Conservation (phyloP, 495 filamentous ascomycete species). For the Hypoxylon perforatum region DNA sequence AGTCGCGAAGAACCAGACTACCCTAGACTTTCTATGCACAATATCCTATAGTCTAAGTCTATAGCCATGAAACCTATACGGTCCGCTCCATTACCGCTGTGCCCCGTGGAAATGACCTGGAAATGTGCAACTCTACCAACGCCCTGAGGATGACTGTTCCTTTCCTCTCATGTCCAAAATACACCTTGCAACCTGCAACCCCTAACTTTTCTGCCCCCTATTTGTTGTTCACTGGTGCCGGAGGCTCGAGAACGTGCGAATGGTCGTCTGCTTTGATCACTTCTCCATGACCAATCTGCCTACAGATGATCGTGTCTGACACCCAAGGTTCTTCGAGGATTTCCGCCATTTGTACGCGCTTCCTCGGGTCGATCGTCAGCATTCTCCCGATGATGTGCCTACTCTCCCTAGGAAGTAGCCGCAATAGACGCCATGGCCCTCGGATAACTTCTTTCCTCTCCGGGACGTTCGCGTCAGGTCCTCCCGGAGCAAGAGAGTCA, state of each 20-base stretch:
- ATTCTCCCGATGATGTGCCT: conserved; percentile 90
- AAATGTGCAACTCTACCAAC: conserved; percentile 25
- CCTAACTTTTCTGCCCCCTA: conserved; percentile 32
- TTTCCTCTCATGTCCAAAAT: conserved; percentile 23
- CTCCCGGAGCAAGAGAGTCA: conserved; percentile 37
- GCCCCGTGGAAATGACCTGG: conserved; percentile 17
- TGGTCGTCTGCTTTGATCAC: conserved; percentile 63
- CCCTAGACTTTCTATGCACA: conserved; percentile 33
- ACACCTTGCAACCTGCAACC: conserved; percentile 11
- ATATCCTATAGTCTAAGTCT: conserved; percentile 36
- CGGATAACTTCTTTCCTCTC: conserved; percentile 84
- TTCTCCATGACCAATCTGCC: conserved; percentile 56
- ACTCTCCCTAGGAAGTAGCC: conserved; percentile 89
- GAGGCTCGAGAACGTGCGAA: conserved; percentile 65
- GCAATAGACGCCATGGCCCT: conserved; percentile 92
- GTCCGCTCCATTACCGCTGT: conserved; percentile 35
- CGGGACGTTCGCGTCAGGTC: conserved; percentile 32
- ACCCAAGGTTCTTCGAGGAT: conserved; percentile 94
- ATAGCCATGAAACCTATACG: conserved; percentile 37
- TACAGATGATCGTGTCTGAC: conserved; percentile 69
- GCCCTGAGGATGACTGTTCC: conserved; percentile 23
- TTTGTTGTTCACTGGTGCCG: conserved; percentile 46
- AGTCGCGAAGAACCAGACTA: conserved; percentile 20
- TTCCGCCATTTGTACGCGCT: conserved; percentile 84
- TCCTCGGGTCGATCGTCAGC: conserved; percentile 88